Percentiles rank a stretch among this genome's conserved stretches.
These are phyloP conservation scores for Fusarium sp. DNA, from an alignment of 2,329 filamentous ascomycete species.

Conservation along the genomic window DNA sequence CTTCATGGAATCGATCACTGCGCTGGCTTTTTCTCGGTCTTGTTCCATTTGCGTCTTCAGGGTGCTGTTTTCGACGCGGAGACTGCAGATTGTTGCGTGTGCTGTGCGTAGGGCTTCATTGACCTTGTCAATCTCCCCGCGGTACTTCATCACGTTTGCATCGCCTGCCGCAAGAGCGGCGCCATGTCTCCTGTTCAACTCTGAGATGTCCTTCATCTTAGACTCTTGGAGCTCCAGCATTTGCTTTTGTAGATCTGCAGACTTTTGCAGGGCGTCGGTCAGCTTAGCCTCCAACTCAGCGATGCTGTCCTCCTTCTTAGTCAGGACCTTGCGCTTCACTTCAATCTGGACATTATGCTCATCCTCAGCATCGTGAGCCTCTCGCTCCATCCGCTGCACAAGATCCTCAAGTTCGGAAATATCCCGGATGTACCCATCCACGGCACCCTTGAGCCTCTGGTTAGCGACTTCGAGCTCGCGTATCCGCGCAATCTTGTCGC, in stretches of 20 bases:
- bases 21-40: constrained; percentile 55
- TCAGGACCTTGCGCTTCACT: constrained; percentile 48
- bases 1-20: constrained; percentile 63
- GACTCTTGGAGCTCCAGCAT: constrained; percentile 53
- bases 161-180: constrained; percentile 64
- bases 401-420: constrained; percentile 65
- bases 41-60: constrained; percentile 52
- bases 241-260: constrained; percentile 53
- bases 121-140: constrained; percentile 61
- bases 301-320: constrained; percentile 53
- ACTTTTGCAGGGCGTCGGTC: constrained; percentile 53
- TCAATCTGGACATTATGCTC: constrained; percentile 51
- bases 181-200: constrained; percentile 58
- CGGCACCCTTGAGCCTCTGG: constrained; percentile 62
- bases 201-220: constrained; percentile 48
- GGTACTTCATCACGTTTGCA: constrained; percentile 61
- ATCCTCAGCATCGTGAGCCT: constrained; percentile 47
- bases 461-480: constrained; percentile 63
- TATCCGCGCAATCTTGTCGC: constrained; percentile 55
- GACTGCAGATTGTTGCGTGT: constrained; percentile 57
- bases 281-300: constrained; percentile 60
- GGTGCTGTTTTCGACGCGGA: constrained; percentile 61
- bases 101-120: constrained; percentile 60
- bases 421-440: constrained; percentile 66
- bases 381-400: constrained; percentile 61